Conservation (phyloP, 805 yeast genomes). For the Wickerhamiella musiphila region DNA sequence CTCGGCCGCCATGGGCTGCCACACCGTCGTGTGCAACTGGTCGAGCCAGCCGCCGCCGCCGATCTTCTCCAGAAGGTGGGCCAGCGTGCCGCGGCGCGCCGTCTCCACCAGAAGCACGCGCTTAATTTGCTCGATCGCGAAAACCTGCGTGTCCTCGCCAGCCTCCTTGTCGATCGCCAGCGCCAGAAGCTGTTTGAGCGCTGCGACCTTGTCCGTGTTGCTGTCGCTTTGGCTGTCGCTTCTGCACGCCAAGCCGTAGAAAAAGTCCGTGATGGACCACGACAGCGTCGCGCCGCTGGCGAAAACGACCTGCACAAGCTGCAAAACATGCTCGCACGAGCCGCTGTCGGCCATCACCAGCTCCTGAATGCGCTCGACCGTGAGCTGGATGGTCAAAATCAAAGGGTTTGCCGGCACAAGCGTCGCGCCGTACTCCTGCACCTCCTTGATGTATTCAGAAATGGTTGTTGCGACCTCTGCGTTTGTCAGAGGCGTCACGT, state of each 20-base stretch:
- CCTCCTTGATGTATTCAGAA: constrained; percentile 28
- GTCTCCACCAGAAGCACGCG: constrained; percentile 50
- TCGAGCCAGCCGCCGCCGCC: constrained; percentile 40
- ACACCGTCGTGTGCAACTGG: constrained; percentile 42
- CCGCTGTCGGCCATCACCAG: constrained; percentile 27
- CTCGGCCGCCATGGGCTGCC: constrained; percentile 46
- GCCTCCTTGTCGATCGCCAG: constrained; percentile 13
- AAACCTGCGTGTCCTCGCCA: neutral
- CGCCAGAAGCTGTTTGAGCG: constrained; percentile 35
- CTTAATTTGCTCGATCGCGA: constrained; percentile 26
- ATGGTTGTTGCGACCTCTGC: no score
- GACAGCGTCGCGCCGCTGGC: constrained; percentile 29
- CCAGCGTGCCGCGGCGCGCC: constrained; percentile 30
- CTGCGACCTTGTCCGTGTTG: constrained; percentile 37
- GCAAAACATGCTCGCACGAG: constrained; percentile 25
- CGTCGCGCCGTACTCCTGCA: constrained; percentile 27
- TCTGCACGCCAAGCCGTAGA: no score
- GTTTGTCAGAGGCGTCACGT: no score
- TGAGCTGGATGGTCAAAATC: constrained; percentile 56
- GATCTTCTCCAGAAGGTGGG: constrained; percentile 26
- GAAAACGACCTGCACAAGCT: constrained; percentile 28
- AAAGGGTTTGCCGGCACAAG: constrained; percentile 37
- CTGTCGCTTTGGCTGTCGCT: no score
- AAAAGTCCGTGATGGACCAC: constrained; percentile 34
- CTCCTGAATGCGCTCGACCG: constrained; percentile 42